Base-by-base conservation (phyloP, 106 monocot species). In the Apostasia shenzhenica region DNA sequence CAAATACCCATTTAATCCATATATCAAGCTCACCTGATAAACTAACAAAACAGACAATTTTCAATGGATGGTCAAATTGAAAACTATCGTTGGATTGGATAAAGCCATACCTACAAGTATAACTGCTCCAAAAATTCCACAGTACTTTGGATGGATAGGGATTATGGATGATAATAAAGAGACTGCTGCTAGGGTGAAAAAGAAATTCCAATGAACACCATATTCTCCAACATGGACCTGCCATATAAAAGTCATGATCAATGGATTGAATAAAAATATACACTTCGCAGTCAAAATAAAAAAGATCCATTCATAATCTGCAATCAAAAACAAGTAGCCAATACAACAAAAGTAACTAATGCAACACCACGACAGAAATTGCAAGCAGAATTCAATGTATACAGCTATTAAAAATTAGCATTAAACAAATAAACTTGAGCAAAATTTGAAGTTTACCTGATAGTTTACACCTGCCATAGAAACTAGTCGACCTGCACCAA, bases 131-230 rank as follows among this genome's bases (percentile, higher is more conserved):
- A 85, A 77, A 61, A 87, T 46, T 68, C 92, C 97, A 81, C 89
- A 99, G 74, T 83, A 80, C 67, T 72, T 79, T 54, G 97, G 92
- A 81, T 79, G 79, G 8, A 99, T 78, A 11, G 67, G 84, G 49
- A 87, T 67, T n/a, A 87, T 64, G 8, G 87, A 83, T 58, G 92
- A 81, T 57, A 99, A 57, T 50, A 92, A 52, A 65, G 87, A 77
- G 71, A 92, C 87, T 70, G 81, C 89, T 10, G 92, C 92, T 73
- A 99, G 92, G n/a, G 97, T 99, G 75, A 99, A 93, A 83, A 99
- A 99, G 83, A 99, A 99, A 83, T 99, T 99, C 92, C 97, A 99
- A 63, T 99, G 92, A 66, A 87, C 97, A 56, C 92, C 97, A 78
- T 99, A 99, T 75, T 99, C 97, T 44, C 89, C 97, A 8, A 81